Conservation (phyloP, 805 yeast genomes). For the Spathaspora passalidarum region DNA sequence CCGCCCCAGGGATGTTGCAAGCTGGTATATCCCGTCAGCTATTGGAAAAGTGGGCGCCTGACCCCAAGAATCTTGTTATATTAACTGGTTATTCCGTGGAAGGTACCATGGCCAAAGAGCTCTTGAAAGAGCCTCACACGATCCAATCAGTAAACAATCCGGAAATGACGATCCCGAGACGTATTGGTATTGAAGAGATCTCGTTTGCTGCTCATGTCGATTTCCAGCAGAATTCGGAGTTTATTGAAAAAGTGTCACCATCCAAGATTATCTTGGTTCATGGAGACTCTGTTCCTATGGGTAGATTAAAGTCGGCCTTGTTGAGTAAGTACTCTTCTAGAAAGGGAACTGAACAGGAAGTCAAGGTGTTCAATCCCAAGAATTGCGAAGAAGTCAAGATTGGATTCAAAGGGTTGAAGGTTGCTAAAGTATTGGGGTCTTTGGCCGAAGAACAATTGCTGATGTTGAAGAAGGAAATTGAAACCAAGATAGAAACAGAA, state of each 20-base stretch:
- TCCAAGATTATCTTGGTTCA: slow-evolving; percentile 86
- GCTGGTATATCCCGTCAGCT: slow-evolving; percentile 91
- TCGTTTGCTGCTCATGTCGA: slow-evolving; percentile 99
- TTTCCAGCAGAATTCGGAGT: slow-evolving; percentile 86
- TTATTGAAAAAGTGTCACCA: slow-evolving; percentile 86
- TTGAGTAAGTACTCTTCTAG: slow-evolving; percentile 78
- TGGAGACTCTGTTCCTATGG: slow-evolving; percentile 99
- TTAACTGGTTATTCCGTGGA: slow-evolving; percentile 97
- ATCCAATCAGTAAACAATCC: slow-evolving; percentile 82
- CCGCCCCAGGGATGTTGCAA: slow-evolving; percentile 98
- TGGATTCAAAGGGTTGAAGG: slow-evolving; percentile 76
- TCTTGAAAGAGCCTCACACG: slow-evolving; percentile 85
- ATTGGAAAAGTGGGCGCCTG: slow-evolving; percentile 96
- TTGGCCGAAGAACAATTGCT: slow-evolving; percentile 45
- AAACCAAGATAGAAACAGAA: slow-evolving; percentile 51
- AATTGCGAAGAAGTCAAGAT: slow-evolving; percentile 79
- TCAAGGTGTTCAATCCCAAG: slow-evolving; percentile 86
- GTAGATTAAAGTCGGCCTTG: slow-evolving; percentile 89
- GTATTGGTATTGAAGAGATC: slow-evolving; percentile 85
- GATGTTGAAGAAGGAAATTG: slow-evolving; percentile 48
- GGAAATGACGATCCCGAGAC: slow-evolving; percentile 79
- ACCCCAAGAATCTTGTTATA: slow-evolving; percentile 80
- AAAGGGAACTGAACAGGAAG: slow-evolving; percentile 85
- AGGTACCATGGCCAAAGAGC: slow-evolving; percentile 93
- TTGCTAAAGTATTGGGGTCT: slow-evolving; percentile 69